Evolutionary conservation across 2,329 filamentous ascomycete genomes (phyloP).

Genomic region (Curvularia eragrostidis): DNA sequence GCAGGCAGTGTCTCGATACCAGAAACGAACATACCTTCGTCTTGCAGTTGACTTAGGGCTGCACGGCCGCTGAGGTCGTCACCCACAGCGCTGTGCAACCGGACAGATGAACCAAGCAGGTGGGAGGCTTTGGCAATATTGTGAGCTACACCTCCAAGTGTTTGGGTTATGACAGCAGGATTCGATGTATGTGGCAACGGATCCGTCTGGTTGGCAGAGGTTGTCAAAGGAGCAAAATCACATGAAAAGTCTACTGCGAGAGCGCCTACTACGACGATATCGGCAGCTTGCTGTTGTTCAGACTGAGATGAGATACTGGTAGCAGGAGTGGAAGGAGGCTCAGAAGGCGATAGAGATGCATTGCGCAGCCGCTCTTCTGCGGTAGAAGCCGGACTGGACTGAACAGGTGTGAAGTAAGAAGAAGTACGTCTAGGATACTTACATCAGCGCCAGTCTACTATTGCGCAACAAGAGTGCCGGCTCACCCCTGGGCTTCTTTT

Average conservation of each 20-base stretch:
- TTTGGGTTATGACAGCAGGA: constrained; percentile 78
- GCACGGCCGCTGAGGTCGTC: constrained; percentile 79
- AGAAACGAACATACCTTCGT: constrained; percentile 68
- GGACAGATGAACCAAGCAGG: constrained; percentile 68
- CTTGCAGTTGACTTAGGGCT: constrained; percentile 69
- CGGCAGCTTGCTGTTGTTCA: constrained; percentile 35
- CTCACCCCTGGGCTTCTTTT: constrained; percentile 47
- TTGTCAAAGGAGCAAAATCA: constrained; percentile 67
- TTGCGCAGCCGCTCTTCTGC: constrained; percentile 19
- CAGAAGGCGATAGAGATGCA: constrained; percentile 24
- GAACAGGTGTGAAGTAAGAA: constrained; percentile 33
- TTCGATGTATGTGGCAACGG: constrained; percentile 81
- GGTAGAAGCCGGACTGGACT: constrained; percentile 23
- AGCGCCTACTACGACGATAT: constrained; percentile 89
- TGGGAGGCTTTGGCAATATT: constrained; percentile 89
- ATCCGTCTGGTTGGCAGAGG: constrained; percentile 46
- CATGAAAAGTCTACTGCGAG: constrained; percentile 88
- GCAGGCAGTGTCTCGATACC: constrained; percentile 60
- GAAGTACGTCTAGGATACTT: constrained; percentile 44
- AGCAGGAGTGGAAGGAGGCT: constrained; percentile 18
- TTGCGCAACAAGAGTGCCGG: constrained; percentile 41
- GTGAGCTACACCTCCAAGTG: constrained; percentile 87
- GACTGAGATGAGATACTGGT: constrained; percentile 8
- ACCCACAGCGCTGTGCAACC: constrained; percentile 80
- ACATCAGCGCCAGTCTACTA: constrained; percentile 48